Evolutionary conservation across 805 yeast genomes (phyloP).

Genomic region (Saturnispora zaruensis): DNA sequence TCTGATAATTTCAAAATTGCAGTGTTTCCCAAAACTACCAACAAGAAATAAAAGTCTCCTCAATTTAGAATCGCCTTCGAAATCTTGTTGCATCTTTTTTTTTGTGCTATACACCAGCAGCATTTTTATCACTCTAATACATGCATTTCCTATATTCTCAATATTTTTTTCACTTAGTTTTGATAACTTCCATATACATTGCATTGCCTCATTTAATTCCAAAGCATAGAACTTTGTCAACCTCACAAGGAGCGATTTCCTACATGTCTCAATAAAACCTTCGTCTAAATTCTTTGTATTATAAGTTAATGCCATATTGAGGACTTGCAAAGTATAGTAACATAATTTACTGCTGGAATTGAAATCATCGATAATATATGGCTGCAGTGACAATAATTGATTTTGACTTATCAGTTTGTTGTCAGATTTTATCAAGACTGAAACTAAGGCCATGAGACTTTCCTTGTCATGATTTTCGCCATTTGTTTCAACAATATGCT

Average conservation of each 20-base stretch:
- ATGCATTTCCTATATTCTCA: slow-evolving; percentile 48
- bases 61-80: slow-evolving; percentile 36
- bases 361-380: slow-evolving; percentile 46
- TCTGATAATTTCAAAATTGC: slow-evolving; percentile 46
- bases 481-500: slow-evolving; percentile 26
- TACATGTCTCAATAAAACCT: slow-evolving; percentile 41
- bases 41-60: slow-evolving; percentile 51
- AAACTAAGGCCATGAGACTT: slow-evolving; percentile 38
- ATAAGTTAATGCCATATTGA: slow-evolving; percentile 40
- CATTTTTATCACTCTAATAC: slow-evolving; percentile 49
- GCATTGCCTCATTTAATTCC: slow-evolving; percentile 69
- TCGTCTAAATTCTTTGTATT: slow-evolving; percentile 36
- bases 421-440: slow-evolving; percentile 46
- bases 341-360: slow-evolving; percentile 34
- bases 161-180: slow-evolving; percentile 35
- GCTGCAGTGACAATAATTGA: slow-evolving; percentile 57
- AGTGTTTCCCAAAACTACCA: slow-evolving; percentile 64
- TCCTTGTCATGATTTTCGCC: slow-evolving; percentile 22
- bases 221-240: slow-evolving; percentile 51
- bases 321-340: slow-evolving; percentile 44
- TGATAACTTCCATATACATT: slow-evolving; percentile 54
- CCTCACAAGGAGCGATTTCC: slow-evolving; percentile 41
- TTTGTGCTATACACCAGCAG: slow-evolving; percentile 38
- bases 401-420: slow-evolving; percentile 52
- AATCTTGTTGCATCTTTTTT: slow-evolving; percentile 8